These are phyloP conservation scores for Trypanosoma mega DNA, from an alignment of 208 protist species.

Conservation along the genomic window DNA sequence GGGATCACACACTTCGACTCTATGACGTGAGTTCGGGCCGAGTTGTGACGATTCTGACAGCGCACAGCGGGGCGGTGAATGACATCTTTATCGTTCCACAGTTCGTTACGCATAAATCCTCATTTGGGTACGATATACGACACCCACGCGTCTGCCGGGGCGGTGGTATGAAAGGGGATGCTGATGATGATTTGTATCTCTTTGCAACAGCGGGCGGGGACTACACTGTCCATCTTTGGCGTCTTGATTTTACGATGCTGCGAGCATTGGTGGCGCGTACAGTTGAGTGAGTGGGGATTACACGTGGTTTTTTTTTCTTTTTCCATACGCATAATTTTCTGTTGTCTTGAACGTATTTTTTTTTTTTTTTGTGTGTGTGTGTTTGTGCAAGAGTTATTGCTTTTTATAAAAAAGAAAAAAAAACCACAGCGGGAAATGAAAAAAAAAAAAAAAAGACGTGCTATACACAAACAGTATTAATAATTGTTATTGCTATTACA, in stretches of 20 bases:
- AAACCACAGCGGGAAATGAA: not conserved
- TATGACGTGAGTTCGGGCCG: slow-evolving; percentile 45
- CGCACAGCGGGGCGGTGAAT: slow-evolving; percentile 58
- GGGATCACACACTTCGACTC: slow-evolving; percentile 75
- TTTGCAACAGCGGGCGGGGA: slow-evolving; percentile 72
- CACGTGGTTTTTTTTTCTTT: slow-evolving; percentile 18
- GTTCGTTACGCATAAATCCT: slow-evolving; percentile 23
- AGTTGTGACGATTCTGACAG: slow-evolving; percentile 59
- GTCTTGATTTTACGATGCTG: slow-evolving; percentile 58
- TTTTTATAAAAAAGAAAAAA: slow-evolving; percentile 12
- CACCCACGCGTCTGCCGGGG: slow-evolving; percentile 37
- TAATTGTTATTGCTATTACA: not conserved
- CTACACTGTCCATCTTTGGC: slow-evolving; percentile 67
- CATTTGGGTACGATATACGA: slow-evolving; percentile 71
- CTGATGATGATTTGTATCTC: slow-evolving; percentile 44
- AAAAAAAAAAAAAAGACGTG: not conserved
- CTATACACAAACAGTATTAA: slow-evolving; percentile 1
- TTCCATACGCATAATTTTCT: slow-evolving; percentile 3
- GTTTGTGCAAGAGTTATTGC: not conserved
- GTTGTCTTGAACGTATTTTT: not conserved
- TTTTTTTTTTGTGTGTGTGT: slow-evolving; percentile 15
- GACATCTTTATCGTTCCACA: slow-evolving; percentile 36
- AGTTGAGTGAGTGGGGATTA: not conserved
- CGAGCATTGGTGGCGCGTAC: slow-evolving; percentile 2
- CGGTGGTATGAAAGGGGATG: not conserved